Evolutionary conservation across 805 yeast species (phyloP).

Genomic region (Candida xiaguanensis): DNA sequence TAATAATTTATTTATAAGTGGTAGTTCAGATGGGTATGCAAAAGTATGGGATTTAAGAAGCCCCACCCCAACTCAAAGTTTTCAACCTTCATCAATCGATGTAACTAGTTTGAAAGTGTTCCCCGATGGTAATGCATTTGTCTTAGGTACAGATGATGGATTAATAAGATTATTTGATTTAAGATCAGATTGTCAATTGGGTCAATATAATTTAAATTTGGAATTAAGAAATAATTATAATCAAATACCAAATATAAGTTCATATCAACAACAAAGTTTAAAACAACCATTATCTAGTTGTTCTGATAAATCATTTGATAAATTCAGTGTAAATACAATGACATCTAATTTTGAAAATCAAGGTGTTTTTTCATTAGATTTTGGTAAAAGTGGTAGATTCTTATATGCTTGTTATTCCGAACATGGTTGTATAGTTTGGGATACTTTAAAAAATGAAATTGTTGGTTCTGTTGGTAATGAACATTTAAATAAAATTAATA

Average conservation of each 20-base stretch:
- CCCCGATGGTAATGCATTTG: conserved; percentile 68
- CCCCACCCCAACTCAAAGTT: conserved; percentile 45
- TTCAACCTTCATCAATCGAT: conserved; percentile 60
- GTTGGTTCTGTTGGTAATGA: conserved; percentile 55
- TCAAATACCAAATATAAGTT: conserved; percentile 8
- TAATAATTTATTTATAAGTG: conserved; percentile 46
- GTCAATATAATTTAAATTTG: conserved; percentile 34
- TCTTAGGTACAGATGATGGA: conserved; percentile 80
- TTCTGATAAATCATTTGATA: conserved; percentile 5
- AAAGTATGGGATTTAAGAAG: conserved; percentile 63
- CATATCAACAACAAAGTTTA: background rate
- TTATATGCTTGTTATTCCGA: conserved; percentile 76
- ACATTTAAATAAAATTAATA: conserved; percentile 50
- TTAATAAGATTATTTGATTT: conserved; percentile 66
- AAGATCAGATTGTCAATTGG: conserved; percentile 69
- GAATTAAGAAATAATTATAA: conserved; percentile 8
- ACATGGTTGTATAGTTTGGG: conserved; percentile 75
- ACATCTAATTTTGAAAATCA: conserved; percentile 47
- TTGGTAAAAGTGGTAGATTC: conserved; percentile 70
- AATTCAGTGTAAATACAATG: conserved; percentile 7
- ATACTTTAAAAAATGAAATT: conserved; percentile 58
- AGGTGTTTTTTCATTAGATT: conserved; percentile 72
- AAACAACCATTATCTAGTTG: conserved; percentile 4
- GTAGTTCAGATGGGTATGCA: conserved; percentile 67
- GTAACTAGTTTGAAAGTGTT: conserved; percentile 57